Percentiles rank a stretch among this genome's conserved stretches.
phyloP scores from a whole-genome alignment of 78 protist species.

The Dictyostelium brefeldianum region DNA sequence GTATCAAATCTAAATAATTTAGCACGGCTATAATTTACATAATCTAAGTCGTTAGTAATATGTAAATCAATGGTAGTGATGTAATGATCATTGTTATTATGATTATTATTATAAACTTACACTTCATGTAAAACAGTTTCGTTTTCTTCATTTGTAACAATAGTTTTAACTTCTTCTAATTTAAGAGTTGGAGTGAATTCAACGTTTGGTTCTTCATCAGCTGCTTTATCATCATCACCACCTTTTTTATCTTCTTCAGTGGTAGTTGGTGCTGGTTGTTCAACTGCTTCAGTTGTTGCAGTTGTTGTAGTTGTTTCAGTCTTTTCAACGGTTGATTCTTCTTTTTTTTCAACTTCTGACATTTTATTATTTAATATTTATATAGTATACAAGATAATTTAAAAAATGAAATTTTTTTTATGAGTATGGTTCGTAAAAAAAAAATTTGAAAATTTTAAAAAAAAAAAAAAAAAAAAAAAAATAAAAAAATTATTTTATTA shows the following conservation, averaged over 20 bases:
- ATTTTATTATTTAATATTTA: not conserved
- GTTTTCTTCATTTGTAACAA: constrained; percentile 46
- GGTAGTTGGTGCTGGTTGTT: not conserved
- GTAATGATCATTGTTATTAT: not conserved
- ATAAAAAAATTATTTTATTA: too few relatives aligned
- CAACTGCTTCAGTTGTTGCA: not conserved
- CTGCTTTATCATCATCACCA: not conserved
- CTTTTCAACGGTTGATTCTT: constrained; percentile 17
- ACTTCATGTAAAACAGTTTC: constrained; percentile 58
- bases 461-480: not conserved
- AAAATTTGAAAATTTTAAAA: not conserved
- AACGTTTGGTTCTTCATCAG: constrained; percentile 58
- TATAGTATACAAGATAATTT: too few relatives aligned
- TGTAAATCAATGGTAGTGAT: not conserved
- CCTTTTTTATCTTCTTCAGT: not conserved
- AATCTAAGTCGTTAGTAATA: not conserved
- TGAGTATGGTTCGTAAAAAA: not conserved
- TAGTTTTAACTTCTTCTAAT: constrained; percentile 26
- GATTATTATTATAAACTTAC: not conserved
- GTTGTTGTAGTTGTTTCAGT: not conserved
- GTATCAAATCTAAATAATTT: constrained; percentile 88
- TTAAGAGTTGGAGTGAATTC: constrained; percentile 40
- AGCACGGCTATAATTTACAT: constrained; percentile 79
- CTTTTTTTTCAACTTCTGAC: constrained; percentile 18
- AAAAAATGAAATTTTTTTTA: too few relatives aligned